Evolutionary conservation across 1,284 basidiomycete genomes (phyloP), one percentile per base, ranked within the genome.

Genomic region (Bjerkandera adusta): DNA sequence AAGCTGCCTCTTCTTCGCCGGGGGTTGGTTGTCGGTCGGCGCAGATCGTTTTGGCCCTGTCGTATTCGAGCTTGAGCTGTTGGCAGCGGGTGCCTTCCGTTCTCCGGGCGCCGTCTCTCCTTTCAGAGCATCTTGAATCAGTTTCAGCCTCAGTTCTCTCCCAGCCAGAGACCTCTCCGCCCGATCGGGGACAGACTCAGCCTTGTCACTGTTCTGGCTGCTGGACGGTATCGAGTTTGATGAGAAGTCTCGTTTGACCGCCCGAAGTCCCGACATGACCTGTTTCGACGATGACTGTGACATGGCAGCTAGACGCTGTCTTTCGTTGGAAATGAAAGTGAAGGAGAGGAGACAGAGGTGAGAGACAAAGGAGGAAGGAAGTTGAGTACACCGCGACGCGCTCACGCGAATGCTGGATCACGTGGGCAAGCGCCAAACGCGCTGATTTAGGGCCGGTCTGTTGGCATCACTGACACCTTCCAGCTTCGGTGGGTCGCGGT

Each of bases 71-170:
- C 16, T 26, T 18, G 30, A 2, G 12, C 43, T n/a, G 24, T 21
- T 27, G 15, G 40, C 15, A 27, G 18, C 15, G 21, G 57, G 41
- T 25, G 37, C 33, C 4, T 51, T 52, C 32, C 44, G 53, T 38
- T 61, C 49, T 3, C 55, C 59, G 4, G 59, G 49, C 10, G 47
- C 48, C 3, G 53, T 41, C 6, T 57, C 42, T 0, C 53, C 53
- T 38, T 63, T 64, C 10, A 80, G 59, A 3, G 72, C 76, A 37
- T 72, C 73, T 54, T 81, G 71, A 33, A 85, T 84, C 37, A 71
- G 66, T 53, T 68, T 75, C 8, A 85, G 55, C 13, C 83, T 75
- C 44, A 71, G 62, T 43, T 73, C 69, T 3, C 53, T 36, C 1
- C 51, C 62, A 15, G 55, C 48, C 0, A 58, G 53, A n/a, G n/a